Percentiles rank a stretch among this genome's conserved stretches.
These are phyloP conservation scores for Phaeotremella skinneri DNA, from an alignment of 768 basidiomycete genomes.

Conservation along the genomic window DNA sequence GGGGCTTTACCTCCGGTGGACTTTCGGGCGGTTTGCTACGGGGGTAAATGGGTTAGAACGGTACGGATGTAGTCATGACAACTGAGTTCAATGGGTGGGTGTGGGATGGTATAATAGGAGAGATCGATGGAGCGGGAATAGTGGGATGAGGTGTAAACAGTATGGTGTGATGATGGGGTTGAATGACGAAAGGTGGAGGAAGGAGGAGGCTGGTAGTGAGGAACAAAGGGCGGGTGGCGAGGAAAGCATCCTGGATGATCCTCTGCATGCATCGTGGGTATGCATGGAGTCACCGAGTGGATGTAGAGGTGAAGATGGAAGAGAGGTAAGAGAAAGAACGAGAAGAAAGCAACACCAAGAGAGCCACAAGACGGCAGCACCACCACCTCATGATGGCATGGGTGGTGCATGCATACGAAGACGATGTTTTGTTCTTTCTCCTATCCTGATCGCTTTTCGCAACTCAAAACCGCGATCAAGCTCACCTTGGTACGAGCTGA, in stretches of 20 bases:
- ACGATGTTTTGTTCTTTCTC: conserved; percentile 11
- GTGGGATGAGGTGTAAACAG: not conserved
- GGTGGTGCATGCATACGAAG: not conserved
- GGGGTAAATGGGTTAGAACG: conserved; percentile 6
- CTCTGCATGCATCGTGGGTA: not conserved
- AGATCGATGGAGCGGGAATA: not conserved
- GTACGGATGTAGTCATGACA: conserved; percentile 37
- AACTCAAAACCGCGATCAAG: conserved; percentile 3
- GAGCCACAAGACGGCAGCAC: not conserved
- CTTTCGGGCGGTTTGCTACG: conserved; percentile 94
- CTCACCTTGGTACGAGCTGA: conserved; percentile 46
- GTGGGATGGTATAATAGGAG: not conserved
- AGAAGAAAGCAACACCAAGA: not conserved
- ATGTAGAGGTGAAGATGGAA: not conserved
- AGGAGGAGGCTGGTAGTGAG: not conserved
- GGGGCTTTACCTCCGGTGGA: conserved; percentile 83
- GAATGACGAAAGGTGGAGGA: not conserved
- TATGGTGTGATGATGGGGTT: not conserved
- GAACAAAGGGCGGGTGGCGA: conserved; percentile 5
- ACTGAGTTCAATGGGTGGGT: conserved; percentile 39
- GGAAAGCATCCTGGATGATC: not conserved
- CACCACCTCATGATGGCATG: conserved; percentile 6
- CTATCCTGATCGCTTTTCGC: conserved; percentile 7
- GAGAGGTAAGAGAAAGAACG: conserved; percentile 5
- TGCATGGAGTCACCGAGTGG: conserved; percentile 2